Evolutionary conservation across 192 early-diverging fungal genomes (phyloP).

Genomic region (Chytriomyces sp.): DNA sequence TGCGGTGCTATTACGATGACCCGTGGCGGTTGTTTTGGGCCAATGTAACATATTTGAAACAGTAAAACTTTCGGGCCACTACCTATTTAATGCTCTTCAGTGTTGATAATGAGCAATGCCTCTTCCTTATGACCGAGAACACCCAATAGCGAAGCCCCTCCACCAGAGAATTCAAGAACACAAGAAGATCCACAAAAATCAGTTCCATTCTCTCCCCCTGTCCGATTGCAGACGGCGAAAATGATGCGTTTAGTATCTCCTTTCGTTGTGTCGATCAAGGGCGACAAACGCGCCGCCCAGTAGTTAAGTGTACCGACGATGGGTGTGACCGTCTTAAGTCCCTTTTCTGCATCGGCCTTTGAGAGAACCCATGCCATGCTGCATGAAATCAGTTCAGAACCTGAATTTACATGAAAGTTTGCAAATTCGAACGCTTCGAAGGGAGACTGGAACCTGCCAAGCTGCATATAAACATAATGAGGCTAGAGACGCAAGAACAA

Average conservation of each 20-base stretch:
- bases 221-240: constrained; percentile 18
- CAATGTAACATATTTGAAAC: no score
- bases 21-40: no score
- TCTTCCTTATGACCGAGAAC: not conserved
- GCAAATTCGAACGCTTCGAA: constrained; percentile 75
- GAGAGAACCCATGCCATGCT: constrained; percentile 72
- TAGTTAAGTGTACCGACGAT: constrained; percentile 4
- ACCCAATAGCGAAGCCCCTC: constrained; percentile 1
- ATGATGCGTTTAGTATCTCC: not conserved
- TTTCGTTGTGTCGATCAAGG: not conserved
- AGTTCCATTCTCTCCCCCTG: constrained; percentile 21
- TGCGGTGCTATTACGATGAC: no score
- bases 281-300: constrained; percentile 21
- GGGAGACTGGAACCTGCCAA: constrained; percentile 53
- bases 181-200: constrained; percentile 21
- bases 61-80: no score
- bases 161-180: constrained; percentile 10
- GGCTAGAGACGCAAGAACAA: not conserved
- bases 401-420: constrained; percentile 51
- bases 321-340: not conserved
- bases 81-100: not conserved
- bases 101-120: constrained; percentile 1
- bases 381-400: not conserved
- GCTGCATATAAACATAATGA: not conserved
- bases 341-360: not conserved